Conservation (phyloP, 1,139 yeast genomes). For the Hansenula anomala region DNA sequence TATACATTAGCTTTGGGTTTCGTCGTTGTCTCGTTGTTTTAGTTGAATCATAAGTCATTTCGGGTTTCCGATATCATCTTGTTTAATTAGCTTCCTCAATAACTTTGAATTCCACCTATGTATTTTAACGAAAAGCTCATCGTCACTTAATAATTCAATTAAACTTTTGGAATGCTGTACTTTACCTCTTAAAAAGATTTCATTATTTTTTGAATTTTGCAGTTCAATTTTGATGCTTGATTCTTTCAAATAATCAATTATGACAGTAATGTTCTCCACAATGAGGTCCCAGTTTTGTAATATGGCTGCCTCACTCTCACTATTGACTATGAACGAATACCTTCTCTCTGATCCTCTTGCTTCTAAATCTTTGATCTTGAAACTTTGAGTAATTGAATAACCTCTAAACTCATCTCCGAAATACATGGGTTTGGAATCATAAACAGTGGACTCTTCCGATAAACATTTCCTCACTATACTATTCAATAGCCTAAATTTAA, state of each 20-base stretch:
- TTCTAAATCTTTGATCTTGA: slow-evolving; percentile 61
- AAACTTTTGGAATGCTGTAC: slow-evolving; percentile 51
- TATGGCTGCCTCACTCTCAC: slow-evolving; percentile 51
- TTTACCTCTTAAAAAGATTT: slow-evolving; percentile 41
- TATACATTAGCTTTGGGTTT: too few species aligned
- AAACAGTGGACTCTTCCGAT: slow-evolving; percentile 69
- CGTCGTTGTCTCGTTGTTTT: too few species aligned
- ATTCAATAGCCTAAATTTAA: slow-evolving; percentile 28
- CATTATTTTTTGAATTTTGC: slow-evolving; percentile 28
- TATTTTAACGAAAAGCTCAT: slow-evolving; percentile 52
- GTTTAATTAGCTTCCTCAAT: slow-evolving; percentile 13
- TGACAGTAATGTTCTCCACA: slow-evolving; percentile 42
- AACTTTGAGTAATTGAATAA: slow-evolving; percentile 59
- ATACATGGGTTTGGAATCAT: slow-evolving; percentile 61
- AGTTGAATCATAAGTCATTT: too few species aligned
- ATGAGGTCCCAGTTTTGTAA: slow-evolving; percentile 57
- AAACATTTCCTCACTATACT: slow-evolving; percentile 55
- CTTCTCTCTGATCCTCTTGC: slow-evolving; percentile 81
- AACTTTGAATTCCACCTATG: slow-evolving; percentile 65
- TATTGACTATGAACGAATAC: slow-evolving; percentile 58
- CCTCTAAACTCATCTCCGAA: slow-evolving; percentile 71
- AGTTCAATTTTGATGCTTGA: slow-evolving; percentile 33
- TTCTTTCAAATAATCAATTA: slow-evolving; percentile 45
- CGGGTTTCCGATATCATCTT: too few species aligned
- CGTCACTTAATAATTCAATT: slow-evolving; percentile 56